Conservation (phyloP, 208 protist species). For the Trypanosoma lewisi region DNA sequence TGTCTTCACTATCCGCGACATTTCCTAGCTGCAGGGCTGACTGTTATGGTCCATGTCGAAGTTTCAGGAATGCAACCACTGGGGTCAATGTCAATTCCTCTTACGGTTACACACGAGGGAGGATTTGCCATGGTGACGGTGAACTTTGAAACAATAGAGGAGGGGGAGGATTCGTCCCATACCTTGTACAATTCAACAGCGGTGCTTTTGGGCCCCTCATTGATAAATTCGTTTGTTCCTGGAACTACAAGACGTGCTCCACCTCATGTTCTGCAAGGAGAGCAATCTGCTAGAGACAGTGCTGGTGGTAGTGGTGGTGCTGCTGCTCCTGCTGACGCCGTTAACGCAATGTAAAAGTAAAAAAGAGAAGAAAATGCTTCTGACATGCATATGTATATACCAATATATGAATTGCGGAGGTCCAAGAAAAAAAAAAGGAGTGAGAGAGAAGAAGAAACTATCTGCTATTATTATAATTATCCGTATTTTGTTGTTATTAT, state of each 20-base stretch:
- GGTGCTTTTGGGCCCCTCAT: conserved; percentile 10
- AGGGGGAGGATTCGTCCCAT: not conserved
- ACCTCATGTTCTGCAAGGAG: conserved; percentile 7
- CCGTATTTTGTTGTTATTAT: not conserved
- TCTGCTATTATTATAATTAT: not conserved
- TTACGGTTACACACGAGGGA: conserved; percentile 50
- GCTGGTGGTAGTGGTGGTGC: not conserved
- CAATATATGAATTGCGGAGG: no score
- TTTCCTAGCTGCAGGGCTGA: conserved; percentile 77
- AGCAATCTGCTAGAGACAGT: not conserved
- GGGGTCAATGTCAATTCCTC: conserved; percentile 22
- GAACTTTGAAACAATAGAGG: conserved; percentile 34
- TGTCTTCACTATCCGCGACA: conserved; percentile 56
- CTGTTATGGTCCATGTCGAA: conserved; percentile 42
- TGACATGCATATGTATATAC: no score
- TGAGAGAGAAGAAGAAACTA: not conserved
- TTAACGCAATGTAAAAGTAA: no score
- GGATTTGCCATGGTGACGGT: conserved; percentile 33
- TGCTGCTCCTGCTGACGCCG: no score
- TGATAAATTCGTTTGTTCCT: conserved; percentile 25
- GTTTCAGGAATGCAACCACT: conserved; percentile 54
- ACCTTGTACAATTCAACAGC: not conserved
- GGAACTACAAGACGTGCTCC: conserved; percentile 28
- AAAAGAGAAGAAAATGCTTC: no score
- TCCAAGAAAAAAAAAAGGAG: no score